Conservation (phyloP, 495 filamentous ascomycete genomes). For the Lophium mytilinum region DNA sequence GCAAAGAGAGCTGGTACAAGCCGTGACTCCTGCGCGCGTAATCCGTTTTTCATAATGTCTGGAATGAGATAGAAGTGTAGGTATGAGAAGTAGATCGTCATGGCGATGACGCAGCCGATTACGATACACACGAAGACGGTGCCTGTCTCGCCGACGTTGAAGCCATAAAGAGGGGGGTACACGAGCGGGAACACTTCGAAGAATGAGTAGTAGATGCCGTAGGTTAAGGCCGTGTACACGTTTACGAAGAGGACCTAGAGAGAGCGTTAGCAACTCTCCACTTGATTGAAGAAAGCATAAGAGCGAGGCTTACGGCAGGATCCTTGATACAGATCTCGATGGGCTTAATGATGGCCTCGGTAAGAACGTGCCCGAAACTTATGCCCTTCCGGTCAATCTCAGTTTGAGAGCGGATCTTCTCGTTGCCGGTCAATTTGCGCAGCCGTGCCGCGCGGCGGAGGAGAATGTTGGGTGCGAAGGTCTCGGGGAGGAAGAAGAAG, state of each 20-base stretch:
- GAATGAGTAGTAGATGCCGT: constrained; percentile 59
- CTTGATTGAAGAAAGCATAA: neutral
- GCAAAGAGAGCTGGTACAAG: constrained; percentile 47
- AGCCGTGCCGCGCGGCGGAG: constrained; percentile 45
- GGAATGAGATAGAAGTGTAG: constrained; percentile 43
- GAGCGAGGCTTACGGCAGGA: constrained; percentile 32
- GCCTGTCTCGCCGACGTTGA: constrained; percentile 51
- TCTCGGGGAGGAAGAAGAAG: constrained; percentile 48
- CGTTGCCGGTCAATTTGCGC: constrained; percentile 31
- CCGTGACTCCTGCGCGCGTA: constrained; percentile 40
- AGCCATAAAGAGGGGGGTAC: constrained; percentile 50
- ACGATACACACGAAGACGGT: constrained; percentile 56
- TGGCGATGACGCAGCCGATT: constrained; percentile 46
- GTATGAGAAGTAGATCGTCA: constrained; percentile 44
- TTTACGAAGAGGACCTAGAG: neutral
- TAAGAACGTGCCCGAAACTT: constrained; percentile 34
- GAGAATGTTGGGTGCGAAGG: constrained; percentile 41
- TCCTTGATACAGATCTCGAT: constrained; percentile 54
- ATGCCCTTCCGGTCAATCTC: constrained; percentile 33
- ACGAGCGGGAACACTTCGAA: constrained; percentile 53
- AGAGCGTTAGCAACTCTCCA: neutral
- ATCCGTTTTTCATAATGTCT: constrained; percentile 39
- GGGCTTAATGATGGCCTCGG: constrained; percentile 52
- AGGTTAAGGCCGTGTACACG: constrained; percentile 52
- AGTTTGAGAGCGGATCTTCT: constrained; percentile 23